These are phyloP conservation scores for Cytospora leucostoma DNA, from an alignment of 2,329 filamentous ascomycete genomes.

Conservation along the genomic window DNA sequence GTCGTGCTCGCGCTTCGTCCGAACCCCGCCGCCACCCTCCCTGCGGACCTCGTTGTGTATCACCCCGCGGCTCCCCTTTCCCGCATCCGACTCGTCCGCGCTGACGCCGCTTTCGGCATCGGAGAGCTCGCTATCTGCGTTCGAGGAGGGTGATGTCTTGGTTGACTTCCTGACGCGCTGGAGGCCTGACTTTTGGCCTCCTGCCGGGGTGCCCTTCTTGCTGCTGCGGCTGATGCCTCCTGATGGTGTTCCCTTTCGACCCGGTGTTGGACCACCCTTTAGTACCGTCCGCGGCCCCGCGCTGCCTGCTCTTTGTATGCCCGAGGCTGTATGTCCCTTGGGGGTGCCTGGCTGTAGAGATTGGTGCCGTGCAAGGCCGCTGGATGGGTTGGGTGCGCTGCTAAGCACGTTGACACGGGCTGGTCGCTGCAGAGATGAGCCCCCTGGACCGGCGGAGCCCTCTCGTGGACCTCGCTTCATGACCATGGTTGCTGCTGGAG, in stretches of 20 bases:
- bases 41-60: conserved; percentile 38
- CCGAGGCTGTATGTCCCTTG: conserved; percentile 44
- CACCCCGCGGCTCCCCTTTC: conserved; percentile 39
- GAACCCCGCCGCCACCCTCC: conserved; percentile 31
- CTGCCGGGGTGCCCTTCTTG: conserved; percentile 48
- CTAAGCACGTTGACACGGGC: conserved; percentile 52
- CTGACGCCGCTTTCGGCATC: conserved; percentile 58
- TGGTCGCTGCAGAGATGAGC: conserved; percentile 52
- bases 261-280: conserved; percentile 46
- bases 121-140: conserved; percentile 65
- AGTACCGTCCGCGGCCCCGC: conserved; percentile 57
- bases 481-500: conserved; percentile 62
- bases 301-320: conserved; percentile 51
- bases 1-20: conserved; percentile 37
- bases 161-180: conserved; percentile 63
- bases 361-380: conserved; percentile 61
- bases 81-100: conserved; percentile 52
- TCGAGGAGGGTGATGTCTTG: conserved; percentile 64
- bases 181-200: conserved; percentile 56
- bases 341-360: conserved; percentile 65
- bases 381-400: conserved; percentile 53
- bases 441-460: conserved; percentile 58
- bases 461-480: conserved; percentile 58
- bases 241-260: conserved; percentile 52
- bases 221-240: conserved; percentile 39